Evolutionary conservation across 2,329 filamentous ascomycete genomes (phyloP), one percentile per base, ranked within the genome.

Genomic region (Cordyceps javanica): DNA sequence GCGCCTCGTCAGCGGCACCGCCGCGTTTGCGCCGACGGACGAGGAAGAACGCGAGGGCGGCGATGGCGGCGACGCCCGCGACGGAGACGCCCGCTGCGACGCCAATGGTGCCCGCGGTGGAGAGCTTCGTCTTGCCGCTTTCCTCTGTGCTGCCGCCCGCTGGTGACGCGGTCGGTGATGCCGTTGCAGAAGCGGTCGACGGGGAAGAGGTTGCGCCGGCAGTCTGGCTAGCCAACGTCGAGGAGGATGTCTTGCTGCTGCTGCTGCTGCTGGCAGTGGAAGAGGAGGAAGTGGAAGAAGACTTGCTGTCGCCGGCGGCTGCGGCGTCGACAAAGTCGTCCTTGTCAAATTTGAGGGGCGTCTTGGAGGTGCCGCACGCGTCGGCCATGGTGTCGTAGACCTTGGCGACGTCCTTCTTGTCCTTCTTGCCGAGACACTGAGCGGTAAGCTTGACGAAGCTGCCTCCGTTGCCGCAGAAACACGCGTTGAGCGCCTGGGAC

Each of bases 401-500:
- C n/a, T 65, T 63, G 23, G 64, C 58, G 7, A 78, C 60, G 44
- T 76, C 72, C 34, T 25, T 58, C 0, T 64, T 62, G 42, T 70
- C 71, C 3, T 64, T 36, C 19, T 60, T 58, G 10, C 72, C 75
- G 16, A 80, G 63, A 64, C 77, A 80, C 4, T 58, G 56, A 1
- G 76, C 77, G 7, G 73, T 61, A 28, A 68, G 68, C n/a, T 70
- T 72, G 57, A 79, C 67, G 63, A 80, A 80, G 60, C 72, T 66
- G 42, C 74, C 73, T n/a, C 67, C 64, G 61, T 79, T 77, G 60
- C 62, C 62, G 64, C 77, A 80, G 2, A 79, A 68, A 54, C 77
- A 80, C 3, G 62, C 38, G 62, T 80, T 79, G 58, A 77, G 69
- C 16, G 70, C 64, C 0, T 60, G 14, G 2, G 72, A 69, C 1